Evolutionary conservation across 2,329 filamentous ascomycete species (phyloP).

Genomic region (Phyllosticta citrichinensis): DNA sequence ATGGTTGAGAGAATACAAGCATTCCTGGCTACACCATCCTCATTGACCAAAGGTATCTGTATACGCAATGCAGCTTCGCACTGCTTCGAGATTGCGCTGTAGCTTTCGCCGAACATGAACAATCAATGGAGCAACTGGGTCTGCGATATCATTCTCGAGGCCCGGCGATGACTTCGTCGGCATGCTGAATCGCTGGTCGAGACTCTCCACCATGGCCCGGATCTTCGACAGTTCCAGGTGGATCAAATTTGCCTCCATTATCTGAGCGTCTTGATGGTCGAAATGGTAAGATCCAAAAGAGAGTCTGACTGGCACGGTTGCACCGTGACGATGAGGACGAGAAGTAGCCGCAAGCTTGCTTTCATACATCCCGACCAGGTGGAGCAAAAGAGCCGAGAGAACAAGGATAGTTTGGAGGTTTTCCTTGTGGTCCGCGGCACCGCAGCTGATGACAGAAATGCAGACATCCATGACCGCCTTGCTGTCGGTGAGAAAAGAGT

Average conservation of each 20-base stretch:
- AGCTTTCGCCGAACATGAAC: neutral
- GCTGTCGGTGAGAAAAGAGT: neutral
- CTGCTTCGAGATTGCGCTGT: neutral
- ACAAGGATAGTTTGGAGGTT: neutral
- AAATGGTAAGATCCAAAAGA: constrained; percentile 3
- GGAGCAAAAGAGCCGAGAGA: neutral
- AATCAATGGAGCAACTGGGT: neutral
- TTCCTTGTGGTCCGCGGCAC: neutral
- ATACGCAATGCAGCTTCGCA: neutral
- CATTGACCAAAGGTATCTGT: neutral
- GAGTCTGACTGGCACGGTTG: neutral
- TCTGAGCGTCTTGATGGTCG: constrained; percentile 1
- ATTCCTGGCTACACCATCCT: neutral
- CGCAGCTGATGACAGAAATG: neutral
- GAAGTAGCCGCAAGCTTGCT: neutral
- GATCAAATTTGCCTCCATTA: constrained; percentile 1
- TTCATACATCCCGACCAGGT: neutral
- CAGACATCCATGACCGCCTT: neutral
- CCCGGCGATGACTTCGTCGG: neutral
- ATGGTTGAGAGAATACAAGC: neutral
- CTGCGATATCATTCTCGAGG: neutral
- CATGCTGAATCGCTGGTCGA: neutral
- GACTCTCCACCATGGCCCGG: neutral
- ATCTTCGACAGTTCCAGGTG: constrained; percentile 7
- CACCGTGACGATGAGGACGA: neutral